Conservation (phyloP, 2,329 filamentous ascomycete species). For the Pyrenophora tritici-repentis region DNA sequence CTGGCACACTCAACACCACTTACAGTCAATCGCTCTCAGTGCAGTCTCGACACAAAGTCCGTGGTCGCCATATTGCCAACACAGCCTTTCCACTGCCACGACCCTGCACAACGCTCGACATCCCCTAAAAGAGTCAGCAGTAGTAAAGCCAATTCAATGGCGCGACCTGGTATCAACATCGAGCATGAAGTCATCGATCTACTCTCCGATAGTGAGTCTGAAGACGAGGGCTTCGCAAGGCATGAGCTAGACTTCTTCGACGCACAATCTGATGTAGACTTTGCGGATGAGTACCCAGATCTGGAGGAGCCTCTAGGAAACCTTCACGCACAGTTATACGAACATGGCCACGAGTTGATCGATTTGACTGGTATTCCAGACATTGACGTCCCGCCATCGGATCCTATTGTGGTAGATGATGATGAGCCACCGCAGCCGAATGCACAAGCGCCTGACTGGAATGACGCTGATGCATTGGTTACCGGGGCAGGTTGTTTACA, state of each 20-base stretch:
- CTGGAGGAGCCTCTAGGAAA: constrained; percentile 8
- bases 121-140: background rate
- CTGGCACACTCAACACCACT: background rate
- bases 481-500: constrained; percentile 36
- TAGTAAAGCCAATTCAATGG: constrained; percentile 11
- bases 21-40: background rate
- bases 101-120: background rate
- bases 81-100: background rate
- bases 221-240: constrained; percentile 2
- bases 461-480: constrained; percentile 9
- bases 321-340: background rate
- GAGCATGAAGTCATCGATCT: constrained; percentile 28
- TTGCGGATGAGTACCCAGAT: constrained; percentile 5
- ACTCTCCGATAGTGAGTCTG: constrained; percentile 29
- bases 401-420: background rate
- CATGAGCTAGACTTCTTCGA: constrained; percentile 10
- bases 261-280: constrained; percentile 5
- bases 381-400: constrained; percentile 27
- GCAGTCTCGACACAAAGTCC: background rate
- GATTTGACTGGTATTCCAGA: constrained; percentile 34
- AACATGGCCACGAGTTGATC: constrained; percentile 15
- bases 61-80: background rate
- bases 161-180: constrained; percentile 2
- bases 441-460: background rate
- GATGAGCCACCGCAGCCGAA: background rate